phyloP scores from a whole-genome alignment of 495 filamentous ascomycete species.

The Aspergillus nanangensis region DNA sequence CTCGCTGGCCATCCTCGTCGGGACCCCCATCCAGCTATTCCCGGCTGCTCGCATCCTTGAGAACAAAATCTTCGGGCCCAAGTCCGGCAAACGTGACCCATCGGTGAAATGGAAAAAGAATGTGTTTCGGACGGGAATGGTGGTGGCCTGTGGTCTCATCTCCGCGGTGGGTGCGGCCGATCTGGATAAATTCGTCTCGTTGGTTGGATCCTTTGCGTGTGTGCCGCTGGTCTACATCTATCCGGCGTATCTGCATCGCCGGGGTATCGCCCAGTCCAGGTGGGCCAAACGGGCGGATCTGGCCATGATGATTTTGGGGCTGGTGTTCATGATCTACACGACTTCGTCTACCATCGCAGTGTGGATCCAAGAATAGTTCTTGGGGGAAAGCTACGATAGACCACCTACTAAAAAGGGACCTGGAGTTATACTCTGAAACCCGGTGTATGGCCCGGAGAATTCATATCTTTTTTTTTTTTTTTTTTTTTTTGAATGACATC shows the following conservation, averaged over 20 bases:
- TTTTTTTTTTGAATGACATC: too few species aligned
- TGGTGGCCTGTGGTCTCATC: slow-evolving; percentile 72
- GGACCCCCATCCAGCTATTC: slow-evolving; percentile 87
- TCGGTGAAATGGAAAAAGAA: slow-evolving; percentile 98
- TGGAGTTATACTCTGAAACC: too few species aligned
- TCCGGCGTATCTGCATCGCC: slow-evolving; percentile 63
- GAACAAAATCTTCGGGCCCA: slow-evolving; percentile 57
- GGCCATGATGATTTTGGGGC: slow-evolving; percentile 50
- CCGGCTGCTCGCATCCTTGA: slow-evolving; percentile 74
- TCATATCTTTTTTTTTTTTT: too few species aligned
- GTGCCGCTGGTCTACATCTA: slow-evolving; percentile 93
- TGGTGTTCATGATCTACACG: slow-evolving; percentile 58
- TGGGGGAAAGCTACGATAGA: too few species aligned
- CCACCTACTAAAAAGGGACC: too few species aligned
- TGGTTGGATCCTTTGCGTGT: slow-evolving; percentile 93
- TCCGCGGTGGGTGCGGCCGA: slow-evolving; percentile 82
- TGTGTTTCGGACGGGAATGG: slow-evolving; percentile 75
- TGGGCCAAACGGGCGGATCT: slow-evolving; percentile 48
- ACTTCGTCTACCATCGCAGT: slow-evolving; percentile 48
- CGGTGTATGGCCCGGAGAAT: too few species aligned
- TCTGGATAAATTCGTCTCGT: slow-evolving; percentile 86
- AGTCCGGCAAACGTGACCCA: slow-evolving; percentile 80
- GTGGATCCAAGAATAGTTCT: slow-evolving; percentile 16
- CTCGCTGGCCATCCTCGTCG: slow-evolving; percentile 80
- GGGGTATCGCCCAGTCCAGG: slow-evolving; percentile 47